phyloP scores from a whole-genome alignment of 169 alveolate species.

The Amoebophrya sp. region DNA sequence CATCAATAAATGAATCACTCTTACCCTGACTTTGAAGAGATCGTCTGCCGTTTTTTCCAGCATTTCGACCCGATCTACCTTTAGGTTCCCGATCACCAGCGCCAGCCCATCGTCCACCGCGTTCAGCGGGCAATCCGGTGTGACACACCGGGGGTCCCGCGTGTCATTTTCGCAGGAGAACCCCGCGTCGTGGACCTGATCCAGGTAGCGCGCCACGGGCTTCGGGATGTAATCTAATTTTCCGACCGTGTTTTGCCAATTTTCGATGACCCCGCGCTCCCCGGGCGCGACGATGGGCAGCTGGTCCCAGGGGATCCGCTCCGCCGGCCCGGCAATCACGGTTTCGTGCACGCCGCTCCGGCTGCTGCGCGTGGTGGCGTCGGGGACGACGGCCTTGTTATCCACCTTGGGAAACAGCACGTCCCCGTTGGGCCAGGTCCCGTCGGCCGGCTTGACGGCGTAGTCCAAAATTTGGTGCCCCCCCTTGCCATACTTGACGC shows the following conservation, averaged over 20 bases:
- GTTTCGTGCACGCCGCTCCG: background rate
- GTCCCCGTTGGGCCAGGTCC: conserved; percentile 5
- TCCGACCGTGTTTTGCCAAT: background rate
- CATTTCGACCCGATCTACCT: background rate
- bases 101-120: background rate
- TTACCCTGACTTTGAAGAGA: background rate
- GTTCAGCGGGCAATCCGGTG: background rate
- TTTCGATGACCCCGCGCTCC: background rate
- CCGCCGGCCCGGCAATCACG: background rate
- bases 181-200: background rate
- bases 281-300: background rate
- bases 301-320: background rate
- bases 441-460: background rate
- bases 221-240: background rate
- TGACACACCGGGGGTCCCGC: background rate
- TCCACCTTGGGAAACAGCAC: background rate
- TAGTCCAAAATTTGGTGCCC: background rate
- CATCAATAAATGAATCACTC: background rate
- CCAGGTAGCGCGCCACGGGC: background rate
- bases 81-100: background rate
- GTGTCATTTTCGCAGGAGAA: background rate
- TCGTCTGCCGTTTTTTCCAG: background rate
- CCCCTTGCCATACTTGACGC: background rate
- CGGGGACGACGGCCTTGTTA: background rate
- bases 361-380: background rate